phyloP scores from a whole-genome alignment of 345 rosid genomes.

The Gossypium bickii region DNA sequence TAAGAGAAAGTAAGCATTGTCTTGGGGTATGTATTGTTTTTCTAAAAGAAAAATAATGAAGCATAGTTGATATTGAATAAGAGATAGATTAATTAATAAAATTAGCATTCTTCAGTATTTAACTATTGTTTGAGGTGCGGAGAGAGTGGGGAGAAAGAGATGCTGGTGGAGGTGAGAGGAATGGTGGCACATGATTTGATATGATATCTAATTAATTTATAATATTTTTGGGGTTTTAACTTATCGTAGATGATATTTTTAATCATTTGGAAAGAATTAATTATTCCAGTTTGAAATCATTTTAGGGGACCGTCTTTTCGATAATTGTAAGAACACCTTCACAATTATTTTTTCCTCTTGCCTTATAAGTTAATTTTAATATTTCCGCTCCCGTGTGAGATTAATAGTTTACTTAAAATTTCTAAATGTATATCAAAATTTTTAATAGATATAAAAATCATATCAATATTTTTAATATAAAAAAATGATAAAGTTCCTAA shows the following conservation, averaged over 20 bases:
- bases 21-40: background rate
- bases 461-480: too few species aligned
- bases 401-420: too few species aligned
- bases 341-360: too few species aligned
- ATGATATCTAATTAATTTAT: background rate
- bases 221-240: background rate
- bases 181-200: constrained; percentile 10
- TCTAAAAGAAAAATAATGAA: background rate
- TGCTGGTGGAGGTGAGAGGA: background rate
- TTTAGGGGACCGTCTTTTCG: background rate
- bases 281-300: constrained; percentile 1
- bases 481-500: too few species aligned
- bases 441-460: too few species aligned
- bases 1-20: background rate
- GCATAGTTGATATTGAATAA: background rate
- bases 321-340: background rate
- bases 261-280: background rate
- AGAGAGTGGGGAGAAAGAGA: background rate
- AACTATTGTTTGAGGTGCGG: background rate
- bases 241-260: background rate
- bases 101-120: background rate
- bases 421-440: too few species aligned
- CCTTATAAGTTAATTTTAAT: too few species aligned
- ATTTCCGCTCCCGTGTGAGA: too few species aligned
- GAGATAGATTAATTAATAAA: background rate